Percentiles rank a stretch among this genome's conserved stretches.
Conservation (phyloP, 75 land plant species). For the Selaginella moellendorffii region DNA sequence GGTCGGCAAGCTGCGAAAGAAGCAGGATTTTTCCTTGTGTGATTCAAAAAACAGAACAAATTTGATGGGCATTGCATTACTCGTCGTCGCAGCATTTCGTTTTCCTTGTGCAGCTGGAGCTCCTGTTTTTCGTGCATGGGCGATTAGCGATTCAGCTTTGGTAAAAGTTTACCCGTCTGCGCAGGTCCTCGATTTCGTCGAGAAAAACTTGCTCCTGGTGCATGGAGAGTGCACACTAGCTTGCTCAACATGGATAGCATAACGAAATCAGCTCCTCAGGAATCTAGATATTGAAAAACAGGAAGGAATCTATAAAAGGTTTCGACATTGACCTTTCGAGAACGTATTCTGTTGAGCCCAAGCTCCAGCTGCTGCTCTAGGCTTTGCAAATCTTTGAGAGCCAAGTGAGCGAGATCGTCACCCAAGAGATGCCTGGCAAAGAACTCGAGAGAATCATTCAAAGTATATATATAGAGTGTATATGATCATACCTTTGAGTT, state of each 20-base stretch:
- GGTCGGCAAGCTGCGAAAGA: neutral
- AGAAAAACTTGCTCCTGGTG: constrained; percentile 2
- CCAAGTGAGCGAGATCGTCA: constrained; percentile 4
- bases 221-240: neutral
- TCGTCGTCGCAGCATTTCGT: constrained; percentile 2
- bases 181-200: constrained; percentile 5
- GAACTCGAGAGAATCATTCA: neutral
- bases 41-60: neutral
- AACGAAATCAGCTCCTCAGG: neutral
- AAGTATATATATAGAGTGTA: neutral
- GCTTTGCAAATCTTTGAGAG: constrained; percentile 4
- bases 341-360: neutral
- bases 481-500: constrained; percentile 8
- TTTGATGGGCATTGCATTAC: neutral
- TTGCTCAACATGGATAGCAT: neutral
- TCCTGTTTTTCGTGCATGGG: constrained; percentile 2
- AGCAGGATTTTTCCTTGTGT: neutral
- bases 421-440: neutral
- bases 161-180: neutral
- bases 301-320: neutral
- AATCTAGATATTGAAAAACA: neutral
- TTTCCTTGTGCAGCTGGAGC: constrained; percentile 2
- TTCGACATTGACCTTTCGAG: neutral
- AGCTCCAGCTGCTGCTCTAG: neutral
- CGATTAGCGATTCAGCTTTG: neutral